Evolutionary conservation across 225 moss, liverwort and hornwort species (phyloP), one percentile per base, ranked within the genome.

Genomic region (Sphagnum contortum): DNA sequence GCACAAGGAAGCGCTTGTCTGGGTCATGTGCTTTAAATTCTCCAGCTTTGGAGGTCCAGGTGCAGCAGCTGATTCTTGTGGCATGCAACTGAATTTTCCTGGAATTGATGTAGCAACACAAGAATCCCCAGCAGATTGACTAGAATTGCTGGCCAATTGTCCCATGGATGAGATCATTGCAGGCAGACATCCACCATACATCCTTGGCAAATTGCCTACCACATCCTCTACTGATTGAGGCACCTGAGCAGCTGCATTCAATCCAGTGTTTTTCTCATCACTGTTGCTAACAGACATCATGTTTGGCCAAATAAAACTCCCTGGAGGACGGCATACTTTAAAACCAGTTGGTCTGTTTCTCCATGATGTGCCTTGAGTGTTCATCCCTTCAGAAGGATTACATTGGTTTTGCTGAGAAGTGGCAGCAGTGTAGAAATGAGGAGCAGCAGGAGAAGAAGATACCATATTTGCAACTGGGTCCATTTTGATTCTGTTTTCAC

Each of bases 41-140:
- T 72, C 54, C 65, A 14, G 5, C 66, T 66, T 72, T 59, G 9
- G 29, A 29, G 29, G 29, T 29, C 29, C 29, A 29, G 29, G 0
- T 29, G 29, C 29, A 29, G 50, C 57, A 50, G 9, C 64, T 52
- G 62, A 69, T 29, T 63, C 60, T 56, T 66, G 74, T 48, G 79
- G 74, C 83, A 77, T 74, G 67, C 79, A 74, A 46, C 79, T 76
- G 62, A 83, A 79, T 76, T 74, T 79, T n/a, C 74, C 79, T 45
- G 79, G 76, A 79, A 79, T 77, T 48, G 76, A 69, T 12, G 76
- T 79, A 2, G 79, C 74, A 14, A 83, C 78, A 11, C 76, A 66
- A 60, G 76, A 72, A 61, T 83, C 76, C 4, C 71, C 79, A 3
- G 67, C 57, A 14, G 79, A 74, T 62, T 29, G 29, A 29, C 79